Base-by-base conservation (phyloP, 1,284 basidiomycete species). In the Ganoderma multipileum region DNA sequence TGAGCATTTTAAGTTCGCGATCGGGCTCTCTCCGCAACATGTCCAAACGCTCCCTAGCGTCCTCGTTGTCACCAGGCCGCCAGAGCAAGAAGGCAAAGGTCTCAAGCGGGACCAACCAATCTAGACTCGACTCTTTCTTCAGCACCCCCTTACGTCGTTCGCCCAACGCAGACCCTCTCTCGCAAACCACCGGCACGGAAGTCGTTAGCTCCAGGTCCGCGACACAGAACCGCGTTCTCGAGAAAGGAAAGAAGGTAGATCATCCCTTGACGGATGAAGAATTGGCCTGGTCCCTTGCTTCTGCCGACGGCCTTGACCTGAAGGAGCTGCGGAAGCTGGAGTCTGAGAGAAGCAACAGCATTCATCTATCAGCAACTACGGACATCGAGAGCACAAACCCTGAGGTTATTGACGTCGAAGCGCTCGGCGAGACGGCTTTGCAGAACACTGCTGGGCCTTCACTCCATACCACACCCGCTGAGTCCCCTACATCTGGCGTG, bases 391-490 rank as follows among this genome's bases (percentile, higher is more conserved):
- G 61, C 66, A 50, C 65, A 54, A 54, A 61, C n/a, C 63, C 65
- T 36, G 77, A 78, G 68, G 74, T 80, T 63, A 79, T 79, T 69
- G 77, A 79, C 71, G 76, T 80, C 18, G 78, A 79, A 65, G 67
- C 73, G 52, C 71, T 78, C 66, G 73, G 74, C 64, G 76, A 77
- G 67, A 60, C 41, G 39, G 39, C 30, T 55, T 63, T 41, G 28
- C 63, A 61, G 20, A 61, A 54, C 18, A 12, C 50, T 5, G 14
- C 63, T 55, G 62, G 60, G 5, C 39, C 59, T 54, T 68, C 59
- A n/a, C 26, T 47, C 20, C 63, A n/a, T 42, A 36, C 60, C 3
- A 54, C 59, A 28, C 54, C 63, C 59, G 50, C 60, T 7, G n/a
- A 26, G 41, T 26, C 50, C n/a, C n/a, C 54, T 26, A 6, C 54